Evolutionary conservation across 2,329 filamentous ascomycete genomes (phyloP).

Genomic region (Aureobasidium subglaciale): DNA sequence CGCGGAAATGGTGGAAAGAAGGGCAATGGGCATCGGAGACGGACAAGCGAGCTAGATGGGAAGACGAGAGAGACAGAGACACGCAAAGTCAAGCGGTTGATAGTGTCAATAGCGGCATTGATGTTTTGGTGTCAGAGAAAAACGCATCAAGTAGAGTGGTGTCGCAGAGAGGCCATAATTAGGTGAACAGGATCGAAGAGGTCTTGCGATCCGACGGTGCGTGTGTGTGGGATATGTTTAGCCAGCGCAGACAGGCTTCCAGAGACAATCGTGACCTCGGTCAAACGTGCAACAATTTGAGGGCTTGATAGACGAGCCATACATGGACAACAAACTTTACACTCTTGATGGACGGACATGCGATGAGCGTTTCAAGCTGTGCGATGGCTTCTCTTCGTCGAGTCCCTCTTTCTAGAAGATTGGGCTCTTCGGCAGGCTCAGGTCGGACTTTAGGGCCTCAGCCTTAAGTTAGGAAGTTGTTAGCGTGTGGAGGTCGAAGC

Average conservation of each 20-base stretch:
- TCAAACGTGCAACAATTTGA: neutral
- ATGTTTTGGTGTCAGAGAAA: neutral
- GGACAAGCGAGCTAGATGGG: neutral
- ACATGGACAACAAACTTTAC: neutral
- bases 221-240: neutral
- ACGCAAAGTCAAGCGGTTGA: neutral
- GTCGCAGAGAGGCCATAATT: neutral
- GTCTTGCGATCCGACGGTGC: neutral
- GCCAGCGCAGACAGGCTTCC: neutral
- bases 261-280: constrained; percentile 1
- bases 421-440: neutral
- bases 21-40: neutral
- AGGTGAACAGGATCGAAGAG: neutral
- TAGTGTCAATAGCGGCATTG: neutral
- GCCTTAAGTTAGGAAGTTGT: constrained; percentile 12
- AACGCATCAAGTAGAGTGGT: constrained; percentile 4
- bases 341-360: neutral
- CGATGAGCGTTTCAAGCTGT: neutral
- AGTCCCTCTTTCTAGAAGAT: constrained; percentile 5
- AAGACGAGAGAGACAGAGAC: too few species aligned
- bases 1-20: constrained; percentile 1
- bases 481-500: constrained; percentile 11
- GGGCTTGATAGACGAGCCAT: neutral
- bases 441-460: constrained; percentile 10
- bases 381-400: neutral